Conservation (phyloP, 2,329 filamentous ascomycete species). For the Tolypocladium guangdongense region DNA sequence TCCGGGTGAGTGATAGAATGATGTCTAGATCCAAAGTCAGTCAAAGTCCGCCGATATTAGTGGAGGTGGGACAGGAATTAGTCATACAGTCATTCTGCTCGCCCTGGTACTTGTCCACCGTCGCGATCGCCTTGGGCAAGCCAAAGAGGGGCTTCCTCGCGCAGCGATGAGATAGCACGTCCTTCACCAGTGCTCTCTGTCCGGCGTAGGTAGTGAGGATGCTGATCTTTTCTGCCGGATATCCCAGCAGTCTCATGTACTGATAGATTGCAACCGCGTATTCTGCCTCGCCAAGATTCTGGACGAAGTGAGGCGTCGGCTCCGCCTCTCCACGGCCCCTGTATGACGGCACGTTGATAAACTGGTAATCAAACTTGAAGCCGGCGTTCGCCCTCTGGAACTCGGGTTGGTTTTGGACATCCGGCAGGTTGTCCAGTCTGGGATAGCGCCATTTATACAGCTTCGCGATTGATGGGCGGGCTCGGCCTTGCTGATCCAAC, state of each 20-base stretch:
- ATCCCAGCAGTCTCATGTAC: slow-evolving; percentile 94
- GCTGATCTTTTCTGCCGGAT: slow-evolving; percentile 71
- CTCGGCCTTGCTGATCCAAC: slow-evolving; percentile 88
- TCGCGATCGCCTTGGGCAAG: slow-evolving; percentile 78
- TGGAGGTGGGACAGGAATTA: not conserved
- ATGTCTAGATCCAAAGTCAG: slow-evolving; percentile 50
- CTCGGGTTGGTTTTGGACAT: slow-evolving; percentile 56
- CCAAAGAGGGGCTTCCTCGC: slow-evolving; percentile 77
- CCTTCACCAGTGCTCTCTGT: slow-evolving; percentile 75
- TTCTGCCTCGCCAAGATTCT: slow-evolving; percentile 93
- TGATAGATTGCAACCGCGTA: slow-evolving; percentile 93
- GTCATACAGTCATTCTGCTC: slow-evolving; percentile 96
- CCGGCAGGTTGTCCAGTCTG: slow-evolving; percentile 65
- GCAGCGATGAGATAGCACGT: slow-evolving; percentile 78
- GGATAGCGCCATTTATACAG: slow-evolving; percentile 93
- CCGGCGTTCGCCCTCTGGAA: slow-evolving; percentile 81
- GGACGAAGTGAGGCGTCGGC: slow-evolving; percentile 87
- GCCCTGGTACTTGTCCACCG: slow-evolving; percentile 97
- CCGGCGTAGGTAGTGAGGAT: slow-evolving; percentile 93
- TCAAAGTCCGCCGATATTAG: slow-evolving; percentile 15
- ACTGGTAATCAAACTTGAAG: slow-evolving; percentile 90
- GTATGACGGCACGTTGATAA: slow-evolving; percentile 91
- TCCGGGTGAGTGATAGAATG: slow-evolving; percentile 85
- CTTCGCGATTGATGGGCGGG: slow-evolving; percentile 73
- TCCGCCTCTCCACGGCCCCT: slow-evolving; percentile 82